Evolutionary conservation across 768 basidiomycete genomes (phyloP).

Genomic region (Kwoniella sp.): DNA sequence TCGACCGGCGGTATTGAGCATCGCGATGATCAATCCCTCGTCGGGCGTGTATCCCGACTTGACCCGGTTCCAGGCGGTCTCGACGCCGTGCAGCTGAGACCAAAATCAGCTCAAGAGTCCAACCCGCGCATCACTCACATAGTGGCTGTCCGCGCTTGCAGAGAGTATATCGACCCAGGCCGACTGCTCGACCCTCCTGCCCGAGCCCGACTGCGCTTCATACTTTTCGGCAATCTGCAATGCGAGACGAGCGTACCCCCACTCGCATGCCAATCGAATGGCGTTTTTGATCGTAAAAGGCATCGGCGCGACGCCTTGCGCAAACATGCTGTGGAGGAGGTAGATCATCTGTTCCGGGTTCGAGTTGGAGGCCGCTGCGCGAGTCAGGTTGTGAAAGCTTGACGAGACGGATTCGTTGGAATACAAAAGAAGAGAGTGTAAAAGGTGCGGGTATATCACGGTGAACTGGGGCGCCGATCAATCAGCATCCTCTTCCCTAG

Average conservation of each 20-base stretch:
- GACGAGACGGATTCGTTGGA: slow-evolving; percentile 42
- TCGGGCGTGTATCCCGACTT: slow-evolving; percentile 65
- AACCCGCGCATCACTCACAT: slow-evolving; percentile 70
- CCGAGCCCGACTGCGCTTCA: slow-evolving; percentile 62
- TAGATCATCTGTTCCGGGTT: slow-evolving; percentile 72
- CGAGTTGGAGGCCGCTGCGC: slow-evolving; percentile 61
- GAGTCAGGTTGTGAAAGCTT: slow-evolving; percentile 60
- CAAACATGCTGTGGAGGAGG: slow-evolving; percentile 65
- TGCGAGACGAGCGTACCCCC: slow-evolving; percentile 68
- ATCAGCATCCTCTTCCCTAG: neutral
- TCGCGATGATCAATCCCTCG: slow-evolving; percentile 71
- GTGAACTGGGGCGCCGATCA: slow-evolving; percentile 52
- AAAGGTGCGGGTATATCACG: slow-evolving; percentile 37
- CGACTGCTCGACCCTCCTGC: slow-evolving; percentile 60
- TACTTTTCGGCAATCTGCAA: slow-evolving; percentile 69
- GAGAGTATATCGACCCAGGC: slow-evolving; percentile 71
- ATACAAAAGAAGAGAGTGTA: slow-evolving; percentile 61
- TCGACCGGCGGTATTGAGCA: slow-evolving; percentile 74
- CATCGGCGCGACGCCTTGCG: slow-evolving; percentile 61
- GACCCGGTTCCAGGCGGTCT: slow-evolving; percentile 67
- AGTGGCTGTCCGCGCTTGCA: slow-evolving; percentile 67
- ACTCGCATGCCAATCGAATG: slow-evolving; percentile 63
- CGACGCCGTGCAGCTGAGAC: slow-evolving; percentile 70
- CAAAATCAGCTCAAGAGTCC: neutral
- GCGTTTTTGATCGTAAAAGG: slow-evolving; percentile 62